phyloP scores from a whole-genome alignment of 2,329 filamentous ascomycete genomes.

The Claviceps citrina region DNA sequence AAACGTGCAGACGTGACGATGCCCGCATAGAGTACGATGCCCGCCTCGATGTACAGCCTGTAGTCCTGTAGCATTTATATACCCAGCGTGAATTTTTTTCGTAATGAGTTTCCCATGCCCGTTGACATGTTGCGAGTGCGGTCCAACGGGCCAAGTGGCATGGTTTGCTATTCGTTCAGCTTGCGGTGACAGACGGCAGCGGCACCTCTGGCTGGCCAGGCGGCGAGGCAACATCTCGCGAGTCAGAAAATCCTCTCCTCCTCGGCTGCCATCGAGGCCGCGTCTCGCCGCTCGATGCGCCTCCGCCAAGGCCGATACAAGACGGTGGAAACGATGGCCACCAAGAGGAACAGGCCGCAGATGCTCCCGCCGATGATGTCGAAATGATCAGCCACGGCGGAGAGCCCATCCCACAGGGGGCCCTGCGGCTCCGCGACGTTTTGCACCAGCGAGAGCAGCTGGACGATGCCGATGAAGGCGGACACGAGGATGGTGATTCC shows the following conservation, averaged over 20 bases:
- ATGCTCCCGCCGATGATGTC: slow-evolving; percentile 78
- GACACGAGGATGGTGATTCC: slow-evolving; percentile 71
- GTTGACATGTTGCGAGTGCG: neutral
- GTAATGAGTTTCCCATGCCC: neutral
- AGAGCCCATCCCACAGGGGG: slow-evolving; percentile 81
- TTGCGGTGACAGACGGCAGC: neutral
- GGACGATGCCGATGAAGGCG: slow-evolving; percentile 70
- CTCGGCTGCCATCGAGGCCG: neutral
- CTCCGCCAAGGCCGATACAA: slow-evolving; percentile 67
- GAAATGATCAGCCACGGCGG: slow-evolving; percentile 60
- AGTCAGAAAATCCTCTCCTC: neutral
- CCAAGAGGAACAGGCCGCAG: slow-evolving; percentile 67
- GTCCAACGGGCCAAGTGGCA: no score
- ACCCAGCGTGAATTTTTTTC: neutral
- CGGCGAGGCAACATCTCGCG: neutral
- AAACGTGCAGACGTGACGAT: neutral
- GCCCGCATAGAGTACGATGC: neutral
- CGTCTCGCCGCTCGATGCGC: slow-evolving; percentile 20
- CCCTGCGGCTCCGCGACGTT: slow-evolving; percentile 61
- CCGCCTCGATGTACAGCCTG: neutral
- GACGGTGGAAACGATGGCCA: slow-evolving; percentile 57
- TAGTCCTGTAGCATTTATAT: neutral
- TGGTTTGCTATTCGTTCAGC: no score
- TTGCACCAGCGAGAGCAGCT: slow-evolving; percentile 63
- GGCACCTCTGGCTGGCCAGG: neutral